phyloP scores from a whole-genome alignment of 1,284 basidiomycete species.

The Mycena citricolor region DNA sequence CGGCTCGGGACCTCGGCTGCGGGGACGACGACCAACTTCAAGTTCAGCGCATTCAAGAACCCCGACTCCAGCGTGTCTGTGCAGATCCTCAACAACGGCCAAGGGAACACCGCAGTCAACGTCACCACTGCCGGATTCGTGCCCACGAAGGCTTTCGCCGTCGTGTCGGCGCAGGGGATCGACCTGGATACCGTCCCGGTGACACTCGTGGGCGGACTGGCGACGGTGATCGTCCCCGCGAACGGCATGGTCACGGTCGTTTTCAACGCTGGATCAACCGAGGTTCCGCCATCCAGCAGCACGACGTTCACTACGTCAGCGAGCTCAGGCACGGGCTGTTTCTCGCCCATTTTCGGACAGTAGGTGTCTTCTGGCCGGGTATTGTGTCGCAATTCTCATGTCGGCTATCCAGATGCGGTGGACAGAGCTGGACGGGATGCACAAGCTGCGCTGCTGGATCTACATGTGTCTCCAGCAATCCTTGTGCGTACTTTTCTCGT shows the following conservation, averaged over 20 bases:
- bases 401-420: conserved; percentile 1
- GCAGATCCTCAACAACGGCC: conserved; percentile 24
- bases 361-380: neutral
- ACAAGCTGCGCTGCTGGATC: conserved; percentile 1
- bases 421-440: conserved; percentile 4
- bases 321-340: neutral
- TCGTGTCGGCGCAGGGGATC: conserved; percentile 15
- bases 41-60: conserved; percentile 27
- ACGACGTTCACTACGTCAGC: neutral
- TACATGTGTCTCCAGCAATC: neutral
- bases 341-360: conserved; percentile 4
- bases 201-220: conserved; percentile 7
- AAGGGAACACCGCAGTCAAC: conserved; percentile 10
- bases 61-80: conserved; percentile 22
- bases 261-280: conserved; percentile 1
- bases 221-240: conserved; percentile 11
- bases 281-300: too few species aligned
- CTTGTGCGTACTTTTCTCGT: neutral
- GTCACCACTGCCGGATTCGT: conserved; percentile 19
- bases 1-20: conserved; percentile 21
- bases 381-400: neutral
- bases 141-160: conserved; percentile 7
- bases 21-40: conserved; percentile 11
- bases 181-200: neutral
- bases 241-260: conserved; percentile 15